Evolutionary conservation across 176 grass and related monocot species (phyloP), one percentile per base, ranked within the genome.

Genomic region (Alloteropsis semialata): DNA sequence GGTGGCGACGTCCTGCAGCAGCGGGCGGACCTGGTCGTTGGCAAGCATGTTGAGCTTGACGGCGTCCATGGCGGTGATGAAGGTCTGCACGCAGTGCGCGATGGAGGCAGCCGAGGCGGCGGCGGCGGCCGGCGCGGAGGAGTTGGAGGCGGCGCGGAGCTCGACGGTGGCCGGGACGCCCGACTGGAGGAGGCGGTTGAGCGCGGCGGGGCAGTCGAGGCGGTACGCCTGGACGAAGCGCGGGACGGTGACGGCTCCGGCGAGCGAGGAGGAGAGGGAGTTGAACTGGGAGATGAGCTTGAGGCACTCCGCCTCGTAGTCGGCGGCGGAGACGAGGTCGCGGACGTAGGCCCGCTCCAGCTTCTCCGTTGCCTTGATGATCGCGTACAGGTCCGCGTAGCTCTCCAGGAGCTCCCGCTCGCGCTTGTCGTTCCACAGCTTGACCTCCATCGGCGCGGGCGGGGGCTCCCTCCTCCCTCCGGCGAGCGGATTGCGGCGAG

Each of bases 21-120:
- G 82, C 17, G 92, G 96, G 75, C 94, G 92, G 43, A 98, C 92
- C 95, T 98, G 95, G 63, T 98, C 92, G 71, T 93, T 94, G 53
- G 92, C 96, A 8, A 98, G 85, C 96, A 98, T 98, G 33, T 98
- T 98, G 67, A 95, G 96, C 83, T 98, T 98, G 66, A 95, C 81
- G 15, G 96, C 90, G 29, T 98, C 96, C 96, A 95, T 98, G 49
- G 93, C 93, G 63, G 93, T 98, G 72, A 98, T 98, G 75, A 98
- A 98, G 78, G 87, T 86, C 87, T 98, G 96, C 61, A 98, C 92
- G 76, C 92, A 98, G 76, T 93, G 90, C 2, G 96, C 96, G 86
- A 98, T 95, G 55, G 88, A 86, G 0, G 88, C 62, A 0, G 88
- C 91, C 13, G 92, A 94, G 22, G 95, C 80, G 0, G 90, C 67